These are phyloP conservation scores for Trichoderma hamatum DNA, from an alignment of 2,329 filamentous ascomycete species.

Conservation along the genomic window DNA sequence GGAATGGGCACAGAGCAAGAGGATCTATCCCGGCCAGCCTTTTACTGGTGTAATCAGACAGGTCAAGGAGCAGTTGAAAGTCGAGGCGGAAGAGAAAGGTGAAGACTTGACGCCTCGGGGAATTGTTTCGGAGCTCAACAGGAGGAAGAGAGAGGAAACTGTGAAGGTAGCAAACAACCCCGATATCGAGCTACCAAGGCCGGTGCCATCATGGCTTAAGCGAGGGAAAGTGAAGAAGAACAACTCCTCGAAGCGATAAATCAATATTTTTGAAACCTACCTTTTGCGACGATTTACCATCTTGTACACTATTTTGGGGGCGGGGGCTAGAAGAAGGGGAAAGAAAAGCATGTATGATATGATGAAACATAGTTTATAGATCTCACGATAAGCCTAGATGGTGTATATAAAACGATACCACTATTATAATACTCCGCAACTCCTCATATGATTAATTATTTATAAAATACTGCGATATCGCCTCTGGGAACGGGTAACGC, in stretches of 20 bases:
- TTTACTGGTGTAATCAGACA: constrained; percentile 52
- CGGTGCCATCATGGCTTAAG: constrained; percentile 24
- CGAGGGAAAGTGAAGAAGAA: constrained; percentile 30
- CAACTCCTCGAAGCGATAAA: neutral
- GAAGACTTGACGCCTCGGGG: constrained; percentile 35
- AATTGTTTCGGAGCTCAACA: constrained; percentile 37
- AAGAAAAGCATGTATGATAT: constrained; percentile 18
- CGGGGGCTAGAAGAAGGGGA: neutral
- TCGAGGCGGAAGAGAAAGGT: constrained; percentile 41
- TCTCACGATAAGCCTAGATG: constrained; percentile 14
- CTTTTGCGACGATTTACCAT: constrained; percentile 21
- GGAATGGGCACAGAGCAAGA: constrained; percentile 53
- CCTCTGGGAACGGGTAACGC: constrained; percentile 55
- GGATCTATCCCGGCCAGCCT: constrained; percentile 57
- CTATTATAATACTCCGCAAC: neutral
- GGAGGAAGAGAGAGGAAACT: constrained; percentile 31
- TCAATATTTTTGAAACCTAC: neutral
- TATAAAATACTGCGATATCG: constrained; percentile 59
- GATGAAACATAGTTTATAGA: constrained; percentile 18
- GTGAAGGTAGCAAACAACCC: constrained; percentile 46
- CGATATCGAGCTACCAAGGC: constrained; percentile 43
- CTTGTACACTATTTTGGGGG: constrained; percentile 36
- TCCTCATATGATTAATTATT: constrained; percentile 38
- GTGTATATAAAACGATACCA: constrained; percentile 11
- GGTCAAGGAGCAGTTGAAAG: constrained; percentile 44